phyloP scores from a whole-genome alignment of 169 alveolate genomes.

The Eimeria maxima region DNA sequence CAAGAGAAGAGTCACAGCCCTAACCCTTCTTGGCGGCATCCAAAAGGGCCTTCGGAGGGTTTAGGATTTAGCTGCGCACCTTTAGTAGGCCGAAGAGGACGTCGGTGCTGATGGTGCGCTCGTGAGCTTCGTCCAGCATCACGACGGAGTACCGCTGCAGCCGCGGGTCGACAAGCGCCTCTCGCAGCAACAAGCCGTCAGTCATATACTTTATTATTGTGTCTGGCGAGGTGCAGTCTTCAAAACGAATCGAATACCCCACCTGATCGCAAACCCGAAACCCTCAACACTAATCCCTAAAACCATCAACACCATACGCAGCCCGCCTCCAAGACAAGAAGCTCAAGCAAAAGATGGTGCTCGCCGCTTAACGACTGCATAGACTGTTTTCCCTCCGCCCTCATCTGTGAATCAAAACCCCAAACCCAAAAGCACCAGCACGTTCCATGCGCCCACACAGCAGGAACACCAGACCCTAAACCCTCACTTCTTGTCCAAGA shows the following conservation, averaged over 20 bases:
- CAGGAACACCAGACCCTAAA: conserved; percentile 15
- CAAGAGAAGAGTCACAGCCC: no score
- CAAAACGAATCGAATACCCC: conserved; percentile 94
- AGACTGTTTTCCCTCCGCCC: neutral
- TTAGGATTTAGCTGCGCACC: conserved; percentile 84
- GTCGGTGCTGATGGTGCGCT: conserved; percentile 99
- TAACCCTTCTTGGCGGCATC: no score
- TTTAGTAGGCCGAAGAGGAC: conserved; percentile 98
- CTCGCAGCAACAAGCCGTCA: conserved; percentile 99
- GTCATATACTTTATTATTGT: conserved; percentile 99
- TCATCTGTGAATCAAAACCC: neutral
- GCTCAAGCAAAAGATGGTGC: no score
- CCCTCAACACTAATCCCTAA: neutral
- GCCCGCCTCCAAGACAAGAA: neutral
- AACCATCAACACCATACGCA: neutral
- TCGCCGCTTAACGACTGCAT: no score
- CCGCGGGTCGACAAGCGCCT: conserved; percentile 96
- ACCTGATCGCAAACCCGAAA: neutral
- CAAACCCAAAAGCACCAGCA: neutral
- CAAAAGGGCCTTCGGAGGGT: no score
- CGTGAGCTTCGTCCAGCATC: conserved; percentile 99
- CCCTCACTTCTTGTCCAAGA: conserved; percentile 97
- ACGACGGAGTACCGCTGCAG: conserved; percentile 96
- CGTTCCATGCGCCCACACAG: neutral
- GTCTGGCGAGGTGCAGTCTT: conserved; percentile 98